Base-by-base conservation (phyloP, 2,329 filamentous ascomycete species). In the Fusarium fujikuroi region DNA sequence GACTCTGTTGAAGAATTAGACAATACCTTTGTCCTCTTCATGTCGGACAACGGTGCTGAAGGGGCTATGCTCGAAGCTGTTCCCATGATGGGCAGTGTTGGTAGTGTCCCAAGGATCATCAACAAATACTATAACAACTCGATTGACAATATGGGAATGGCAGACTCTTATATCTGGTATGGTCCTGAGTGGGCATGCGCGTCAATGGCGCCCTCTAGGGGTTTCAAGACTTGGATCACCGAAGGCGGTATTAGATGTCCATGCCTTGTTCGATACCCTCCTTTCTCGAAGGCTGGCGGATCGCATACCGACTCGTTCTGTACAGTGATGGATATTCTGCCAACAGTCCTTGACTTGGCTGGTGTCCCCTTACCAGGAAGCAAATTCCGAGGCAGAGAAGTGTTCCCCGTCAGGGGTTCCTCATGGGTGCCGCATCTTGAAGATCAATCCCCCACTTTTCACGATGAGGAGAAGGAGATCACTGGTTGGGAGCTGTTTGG, bases 101-200 rank as follows among this genome's bases (percentile, higher is more conserved):
- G 61, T 3, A 75, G 49, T 9, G 73, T 77, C 39, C 60, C 58
- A 14, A 72, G 30, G 2, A 66, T 75, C 9, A 75, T 76, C 25
- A 70, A 75, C 46, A 72, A 72, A 42, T 83, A 91, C 36, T 89
- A 89, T 12, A 85, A 87, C 58, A 86, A 54, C 56, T 72, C 67
- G n/a, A 40, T 88, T 7, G 87, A 89, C 11, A 90, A 90, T 65
- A 81, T 90, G 21, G 88, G 88, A 4, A 88, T 75, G 84, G 86
- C 21, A 81, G 82, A 90, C 76, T 87, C 85, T 2, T 91, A 89
- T 74, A 86, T 90, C 68, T 91, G 88, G 88, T 90, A 91, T 70
- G 89, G 89, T 2, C 87, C 86, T 8, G 84, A 85, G 23, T 89
- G 88, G 87, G 87, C 87, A 3, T 79, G 80, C 30, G 81, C 82